phyloP scores from a whole-genome alignment of 768 basidiomycete species.

The Tricholoma hemisulphureum region DNA sequence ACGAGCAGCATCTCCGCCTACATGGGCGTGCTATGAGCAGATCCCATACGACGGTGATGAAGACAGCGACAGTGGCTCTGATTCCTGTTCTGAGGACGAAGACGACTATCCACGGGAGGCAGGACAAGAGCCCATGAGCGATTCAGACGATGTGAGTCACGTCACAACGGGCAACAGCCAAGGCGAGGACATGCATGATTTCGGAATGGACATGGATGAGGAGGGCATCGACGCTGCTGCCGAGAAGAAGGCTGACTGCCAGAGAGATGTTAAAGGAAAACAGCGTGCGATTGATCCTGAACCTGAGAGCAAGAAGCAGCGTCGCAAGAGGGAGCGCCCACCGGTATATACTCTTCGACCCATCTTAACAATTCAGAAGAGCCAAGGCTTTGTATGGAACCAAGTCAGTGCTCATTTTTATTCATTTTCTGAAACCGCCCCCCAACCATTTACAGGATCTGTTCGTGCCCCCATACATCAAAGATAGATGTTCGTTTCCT shows the following conservation, averaged over 20 bases:
- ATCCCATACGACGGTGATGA: slow-evolving; percentile 69
- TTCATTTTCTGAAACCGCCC: not conserved
- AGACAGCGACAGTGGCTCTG: slow-evolving; percentile 57
- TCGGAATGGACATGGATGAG: slow-evolving; percentile 58
- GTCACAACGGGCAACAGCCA: slow-evolving; percentile 29
- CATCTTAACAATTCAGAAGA: slow-evolving; percentile 82
- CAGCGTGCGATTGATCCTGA: slow-evolving; percentile 74
- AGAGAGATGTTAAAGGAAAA: slow-evolving; percentile 75
- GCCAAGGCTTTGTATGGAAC: slow-evolving; percentile 91
- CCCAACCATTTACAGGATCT: slow-evolving; percentile 52
- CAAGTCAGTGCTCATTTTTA: slow-evolving; percentile 52
- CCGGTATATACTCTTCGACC: slow-evolving; percentile 67
- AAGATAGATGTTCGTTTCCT: slow-evolving; percentile 75
- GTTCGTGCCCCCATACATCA: slow-evolving; percentile 86
- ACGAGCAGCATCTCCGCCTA: slow-evolving; percentile 79
- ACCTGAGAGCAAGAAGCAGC: slow-evolving; percentile 49
- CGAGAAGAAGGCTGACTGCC: slow-evolving; percentile 39
- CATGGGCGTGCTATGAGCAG: slow-evolving; percentile 91
- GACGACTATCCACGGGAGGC: slow-evolving; percentile 50
- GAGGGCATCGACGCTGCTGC: slow-evolving; percentile 33
- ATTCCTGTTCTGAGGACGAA: slow-evolving; percentile 74
- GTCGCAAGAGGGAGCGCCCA: slow-evolving; percentile 53
- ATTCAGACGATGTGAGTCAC: slow-evolving; percentile 39
- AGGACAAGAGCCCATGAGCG: slow-evolving; percentile 14
- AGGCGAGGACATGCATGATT: slow-evolving; percentile 38